These are phyloP conservation scores for Encephalitozoon hellem DNA, from an alignment of 371 early-diverging fungal species.

Conservation along the genomic window DNA sequence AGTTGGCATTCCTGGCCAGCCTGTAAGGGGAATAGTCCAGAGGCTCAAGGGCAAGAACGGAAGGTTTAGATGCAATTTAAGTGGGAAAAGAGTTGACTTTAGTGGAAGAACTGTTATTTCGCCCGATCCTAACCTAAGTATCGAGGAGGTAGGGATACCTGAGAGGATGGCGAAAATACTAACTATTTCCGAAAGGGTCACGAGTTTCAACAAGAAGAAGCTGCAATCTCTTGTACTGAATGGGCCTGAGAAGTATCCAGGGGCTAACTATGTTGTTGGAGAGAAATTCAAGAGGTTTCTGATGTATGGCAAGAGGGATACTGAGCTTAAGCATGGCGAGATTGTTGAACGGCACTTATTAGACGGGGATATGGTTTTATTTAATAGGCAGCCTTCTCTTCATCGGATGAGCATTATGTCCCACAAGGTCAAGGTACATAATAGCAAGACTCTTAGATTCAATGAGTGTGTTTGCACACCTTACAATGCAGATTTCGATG, in stretches of 20 bases:
- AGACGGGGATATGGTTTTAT: conserved; percentile 92
- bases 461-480: conserved; percentile 98
- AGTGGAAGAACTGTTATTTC: conserved; percentile 97
- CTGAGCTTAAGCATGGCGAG: conserved; percentile 78
- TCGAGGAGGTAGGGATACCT: conserved; percentile 93
- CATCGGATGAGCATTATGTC: conserved; percentile 97
- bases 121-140: conserved; percentile 93
- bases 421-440: conserved; percentile 77
- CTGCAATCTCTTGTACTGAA: conserved; percentile 68
- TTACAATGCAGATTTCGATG: conserved; percentile 99
- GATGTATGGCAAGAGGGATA: conserved; percentile 68
- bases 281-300: conserved; percentile 64
- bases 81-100: conserved; percentile 98
- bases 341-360: conserved; percentile 86
- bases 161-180: conserved; percentile 80
- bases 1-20: conserved; percentile 58
- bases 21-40: conserved; percentile 77
- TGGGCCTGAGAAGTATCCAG: conserved; percentile 82
- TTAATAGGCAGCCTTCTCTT: conserved; percentile 97
- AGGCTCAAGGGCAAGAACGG: conserved; percentile 98
- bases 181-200: conserved; percentile 91
- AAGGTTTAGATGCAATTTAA: conserved; percentile 94
- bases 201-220: conserved; percentile 71
- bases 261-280: conserved; percentile 78
- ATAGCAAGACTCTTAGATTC: conserved; percentile 92